Evolutionary conservation across 192 early-diverging fungal genomes (phyloP).

Genomic region (Rhizoclosmatium sp.): DNA sequence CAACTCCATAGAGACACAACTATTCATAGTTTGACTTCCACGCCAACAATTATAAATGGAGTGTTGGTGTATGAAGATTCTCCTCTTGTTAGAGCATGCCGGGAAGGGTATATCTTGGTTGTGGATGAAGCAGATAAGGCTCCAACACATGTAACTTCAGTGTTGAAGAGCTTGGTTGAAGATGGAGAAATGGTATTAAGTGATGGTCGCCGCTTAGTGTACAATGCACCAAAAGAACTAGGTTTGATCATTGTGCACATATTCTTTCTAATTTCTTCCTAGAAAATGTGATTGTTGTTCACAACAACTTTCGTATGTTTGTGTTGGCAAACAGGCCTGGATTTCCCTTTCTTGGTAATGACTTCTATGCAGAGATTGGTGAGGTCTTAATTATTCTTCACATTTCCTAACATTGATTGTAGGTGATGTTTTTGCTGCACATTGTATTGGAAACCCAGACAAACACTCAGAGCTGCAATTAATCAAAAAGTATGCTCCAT

Average conservation of each 20-base stretch:
- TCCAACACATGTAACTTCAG: conserved; percentile 77
- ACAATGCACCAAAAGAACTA: not conserved
- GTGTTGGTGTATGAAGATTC: conserved; percentile 75
- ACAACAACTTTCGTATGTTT: conserved; percentile 81
- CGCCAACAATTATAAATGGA: conserved; percentile 73
- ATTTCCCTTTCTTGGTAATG: conserved; percentile 80
- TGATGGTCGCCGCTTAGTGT: conserved; percentile 74
- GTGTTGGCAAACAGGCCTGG: conserved; percentile 86
- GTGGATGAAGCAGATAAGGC: conserved; percentile 85
- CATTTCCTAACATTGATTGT: not conserved
- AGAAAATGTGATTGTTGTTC: conserved; percentile 38
- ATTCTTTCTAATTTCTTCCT: not conserved
- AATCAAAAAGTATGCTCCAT: conserved; percentile 73
- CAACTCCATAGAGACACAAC: conserved; percentile 81
- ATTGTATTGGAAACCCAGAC: conserved; percentile 68
- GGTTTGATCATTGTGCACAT: not conserved
- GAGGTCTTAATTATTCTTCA: conserved; percentile 74
- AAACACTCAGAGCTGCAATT: conserved; percentile 75
- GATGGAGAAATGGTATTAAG: conserved; percentile 81
- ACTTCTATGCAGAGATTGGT: conserved; percentile 83
- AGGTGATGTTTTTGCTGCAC: conserved; percentile 33
- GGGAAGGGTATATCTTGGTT: conserved; percentile 70
- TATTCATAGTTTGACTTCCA: conserved; percentile 75
- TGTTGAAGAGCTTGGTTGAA: conserved; percentile 75
- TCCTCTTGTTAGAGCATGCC: conserved; percentile 61